Percentiles rank a stretch among this genome's conserved stretches.
Conservation (phyloP, 139 green algal genomes). For the Raphidocelis subcapitata region DNA sequence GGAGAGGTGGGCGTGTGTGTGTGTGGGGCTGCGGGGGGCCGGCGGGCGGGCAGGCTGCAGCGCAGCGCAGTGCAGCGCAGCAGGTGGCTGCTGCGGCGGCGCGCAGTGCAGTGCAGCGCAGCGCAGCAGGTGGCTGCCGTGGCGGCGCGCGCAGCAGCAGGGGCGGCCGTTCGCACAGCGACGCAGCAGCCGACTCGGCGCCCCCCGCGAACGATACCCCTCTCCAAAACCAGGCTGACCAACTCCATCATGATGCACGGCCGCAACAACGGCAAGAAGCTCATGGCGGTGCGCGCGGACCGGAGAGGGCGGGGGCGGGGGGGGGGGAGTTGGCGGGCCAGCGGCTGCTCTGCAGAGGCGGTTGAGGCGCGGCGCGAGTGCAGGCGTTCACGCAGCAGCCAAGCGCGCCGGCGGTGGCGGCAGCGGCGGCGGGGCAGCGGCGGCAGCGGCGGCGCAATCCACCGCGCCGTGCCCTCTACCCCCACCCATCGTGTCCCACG, state of each 20-base stretch:
- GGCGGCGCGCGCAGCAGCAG: not conserved
- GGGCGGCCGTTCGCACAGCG: not conserved
- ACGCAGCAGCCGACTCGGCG: too few relatives aligned
- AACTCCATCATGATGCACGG: slow-evolving; percentile 99
- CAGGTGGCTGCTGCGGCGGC: too few relatives aligned
- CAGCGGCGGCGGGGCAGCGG: slow-evolving; percentile 1
- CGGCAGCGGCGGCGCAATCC: not conserved
- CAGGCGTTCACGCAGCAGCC: too few relatives aligned
- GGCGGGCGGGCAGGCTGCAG: too few relatives aligned
- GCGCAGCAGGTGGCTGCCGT: not conserved
- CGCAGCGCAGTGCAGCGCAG: too few relatives aligned
- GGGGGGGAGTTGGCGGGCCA: not conserved
- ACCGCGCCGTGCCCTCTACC: not conserved
- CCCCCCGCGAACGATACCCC: too few relatives aligned
- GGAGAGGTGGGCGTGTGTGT: slow-evolving; percentile 83
- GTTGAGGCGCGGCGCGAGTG: too few relatives aligned
- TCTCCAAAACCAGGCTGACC: too few relatives aligned
- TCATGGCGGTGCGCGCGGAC: slow-evolving; percentile 83
- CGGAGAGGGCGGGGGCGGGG: not conserved
- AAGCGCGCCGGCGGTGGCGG: not conserved
- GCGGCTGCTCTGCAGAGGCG: not conserved
- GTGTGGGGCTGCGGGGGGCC: too few relatives aligned
- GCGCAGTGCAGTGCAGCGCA: too few relatives aligned
- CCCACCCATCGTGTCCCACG: slow-evolving; percentile 95
- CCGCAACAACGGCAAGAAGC: slow-evolving; percentile 99